These are phyloP conservation scores for Globisporangium paddicum DNA, from an alignment of 352 stramenopile species.

Conservation along the genomic window DNA sequence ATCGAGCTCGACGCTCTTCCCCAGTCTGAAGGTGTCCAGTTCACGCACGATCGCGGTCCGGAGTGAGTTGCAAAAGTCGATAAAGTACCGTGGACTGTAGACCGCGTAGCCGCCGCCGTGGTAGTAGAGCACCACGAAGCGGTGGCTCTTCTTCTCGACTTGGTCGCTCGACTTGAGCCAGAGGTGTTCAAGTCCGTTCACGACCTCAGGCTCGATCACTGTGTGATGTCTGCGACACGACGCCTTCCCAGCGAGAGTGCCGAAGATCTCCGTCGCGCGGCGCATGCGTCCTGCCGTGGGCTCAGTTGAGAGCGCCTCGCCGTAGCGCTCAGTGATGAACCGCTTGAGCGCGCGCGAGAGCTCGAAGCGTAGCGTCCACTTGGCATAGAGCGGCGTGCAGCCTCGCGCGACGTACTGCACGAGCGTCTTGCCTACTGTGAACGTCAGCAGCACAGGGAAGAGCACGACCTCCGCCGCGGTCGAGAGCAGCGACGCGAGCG, in stretches of 20 bases:
- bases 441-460: constrained; percentile 14
- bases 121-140: constrained; percentile 16
- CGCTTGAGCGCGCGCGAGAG: constrained; percentile 24
- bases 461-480: constrained; percentile 8
- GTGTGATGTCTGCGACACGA: constrained; percentile 16
- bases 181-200: constrained; percentile 16
- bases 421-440: constrained; percentile 10
- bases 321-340: constrained; percentile 17
- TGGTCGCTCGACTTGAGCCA: constrained; percentile 10
- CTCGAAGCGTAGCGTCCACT: constrained; percentile 45
- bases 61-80: constrained; percentile 15
- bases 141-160: background rate
- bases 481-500: background rate
- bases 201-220: constrained; percentile 17
- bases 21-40: background rate
- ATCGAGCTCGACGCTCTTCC: constrained; percentile 8
- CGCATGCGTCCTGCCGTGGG: constrained; percentile 11
- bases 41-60: constrained; percentile 4
- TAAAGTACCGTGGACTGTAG: constrained; percentile 11
- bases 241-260: constrained; percentile 20
- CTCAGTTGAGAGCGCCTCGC: constrained; percentile 16
- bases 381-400: constrained; percentile 12
- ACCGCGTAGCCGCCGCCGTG: constrained; percentile 17
- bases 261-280: constrained; percentile 17
- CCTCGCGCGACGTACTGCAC: background rate